Percentiles rank a stretch among this genome's conserved stretches.
Evolutionary conservation across 2,329 filamentous ascomycete species (phyloP).

Genomic region (Peltaster fructicola): DNA sequence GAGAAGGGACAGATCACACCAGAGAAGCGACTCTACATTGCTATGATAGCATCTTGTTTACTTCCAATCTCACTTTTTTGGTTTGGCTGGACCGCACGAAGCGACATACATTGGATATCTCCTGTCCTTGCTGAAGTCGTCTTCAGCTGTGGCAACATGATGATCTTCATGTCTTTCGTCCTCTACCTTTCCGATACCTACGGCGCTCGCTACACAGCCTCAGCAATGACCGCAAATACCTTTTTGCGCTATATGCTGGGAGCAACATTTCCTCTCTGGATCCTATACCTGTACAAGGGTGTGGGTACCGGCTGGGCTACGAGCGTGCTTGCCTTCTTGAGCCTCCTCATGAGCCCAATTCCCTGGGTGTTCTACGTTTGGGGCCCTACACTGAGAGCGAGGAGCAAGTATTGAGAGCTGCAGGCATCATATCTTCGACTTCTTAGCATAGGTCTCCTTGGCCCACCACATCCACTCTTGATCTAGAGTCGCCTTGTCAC

Average conservation of each 20-base stretch:
- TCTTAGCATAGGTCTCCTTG: too few relatives aligned
- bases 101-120: conserved; percentile 18
- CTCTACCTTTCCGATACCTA: conserved; percentile 38
- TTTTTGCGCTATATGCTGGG: conserved; percentile 38
- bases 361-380: conserved; percentile 21
- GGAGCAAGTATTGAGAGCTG: conserved; percentile 16
- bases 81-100: conserved; percentile 19
- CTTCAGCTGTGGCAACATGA: conserved; percentile 20
- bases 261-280: conserved; percentile 40
- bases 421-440: conserved; percentile 5
- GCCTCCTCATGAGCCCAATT: conserved; percentile 20
- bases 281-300: conserved; percentile 15
- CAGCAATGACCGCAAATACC: conserved; percentile 38
- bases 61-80: conserved; percentile 14
- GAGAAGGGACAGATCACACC: conserved; percentile 4
- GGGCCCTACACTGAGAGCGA: conserved; percentile 17
- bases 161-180: conserved; percentile 19
- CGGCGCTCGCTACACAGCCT: conserved; percentile 33
- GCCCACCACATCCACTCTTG: too few relatives aligned
- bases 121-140: conserved; percentile 22
- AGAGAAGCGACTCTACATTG: conserved; percentile 5
- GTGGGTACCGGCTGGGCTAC: conserved; percentile 23
- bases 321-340: conserved; percentile 21
- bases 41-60: conserved; percentile 5
- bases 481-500: too few relatives aligned